Percentiles rank a stretch among this genome's conserved stretches.
Conservation (phyloP, 2,329 filamentous ascomycete species). For the Pezicula neosporulosa region DNA sequence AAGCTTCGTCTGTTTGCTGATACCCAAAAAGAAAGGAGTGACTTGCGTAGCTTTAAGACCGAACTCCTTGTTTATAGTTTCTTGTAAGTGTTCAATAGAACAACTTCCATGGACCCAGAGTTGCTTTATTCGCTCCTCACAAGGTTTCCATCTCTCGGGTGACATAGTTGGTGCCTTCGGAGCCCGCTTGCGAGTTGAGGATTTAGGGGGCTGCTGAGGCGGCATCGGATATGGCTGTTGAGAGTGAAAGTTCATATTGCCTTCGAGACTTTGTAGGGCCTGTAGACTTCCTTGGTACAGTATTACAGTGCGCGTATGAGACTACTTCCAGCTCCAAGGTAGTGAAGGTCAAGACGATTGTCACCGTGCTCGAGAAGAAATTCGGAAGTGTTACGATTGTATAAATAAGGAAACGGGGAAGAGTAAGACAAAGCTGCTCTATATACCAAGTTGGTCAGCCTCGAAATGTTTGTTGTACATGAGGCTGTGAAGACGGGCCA, state of each 20-base stretch:
- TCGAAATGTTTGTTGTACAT: not conserved
- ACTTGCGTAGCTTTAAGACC: conserved; percentile 10
- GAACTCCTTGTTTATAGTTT: conserved; percentile 12
- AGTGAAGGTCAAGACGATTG: not conserved
- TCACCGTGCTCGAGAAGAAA: not conserved
- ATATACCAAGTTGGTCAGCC: not conserved
- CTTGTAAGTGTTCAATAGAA: conserved; percentile 5
- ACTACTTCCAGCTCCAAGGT: not conserved
- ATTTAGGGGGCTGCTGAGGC: conserved; percentile 2
- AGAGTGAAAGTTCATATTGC: not conserved
- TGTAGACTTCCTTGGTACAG: not conserved
- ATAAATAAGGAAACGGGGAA: not conserved
- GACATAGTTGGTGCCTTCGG: conserved; percentile 14
- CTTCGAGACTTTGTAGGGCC: not conserved
- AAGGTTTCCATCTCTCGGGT: conserved; percentile 10
- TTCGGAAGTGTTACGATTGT: too few species aligned
- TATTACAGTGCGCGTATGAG: not conserved
- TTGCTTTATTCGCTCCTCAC: conserved; percentile 9
- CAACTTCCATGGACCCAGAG: conserved; percentile 7
- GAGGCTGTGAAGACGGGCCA: not conserved
- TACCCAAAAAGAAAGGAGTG: not conserved
- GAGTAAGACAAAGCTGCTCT: not conserved
- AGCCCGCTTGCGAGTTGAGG: conserved; percentile 7
- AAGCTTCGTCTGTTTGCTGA: not conserved
- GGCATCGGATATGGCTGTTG: not conserved